Evolutionary conservation across 2,329 filamentous ascomycete species (phyloP), one percentile per base, ranked within the genome.

Genomic region (Thyridium curvatum): DNA sequence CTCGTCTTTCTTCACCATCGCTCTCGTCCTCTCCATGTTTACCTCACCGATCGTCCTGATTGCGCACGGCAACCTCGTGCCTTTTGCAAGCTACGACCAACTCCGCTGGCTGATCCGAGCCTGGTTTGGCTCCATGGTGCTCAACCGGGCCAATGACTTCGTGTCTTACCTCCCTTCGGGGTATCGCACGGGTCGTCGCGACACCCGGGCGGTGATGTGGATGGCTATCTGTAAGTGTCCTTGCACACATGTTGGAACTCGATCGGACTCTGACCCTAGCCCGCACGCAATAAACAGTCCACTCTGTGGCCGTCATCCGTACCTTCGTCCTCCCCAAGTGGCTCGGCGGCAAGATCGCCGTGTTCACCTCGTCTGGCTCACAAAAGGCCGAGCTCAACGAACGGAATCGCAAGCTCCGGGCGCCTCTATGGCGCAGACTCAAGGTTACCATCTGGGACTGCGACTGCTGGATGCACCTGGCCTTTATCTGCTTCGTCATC

Each of bases 281-380:
- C 0, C 57, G 59, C 4, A 46, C 59, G 47, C n/a, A n/a, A n/a
- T n/a, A 26, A 26, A 6, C 21, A 26, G 21, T 26, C 21, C 21
- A 77, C 42, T 71, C 72, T 1, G 62, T 77, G 12, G 74, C 69
- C 48, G 67, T 80, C 35, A 56, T 79, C 37, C 72, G 73, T 2
- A 68, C 74, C 1, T 80, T 80, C 50, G 47, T 79, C n/a, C 62
- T 80, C 3, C 76, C 76, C 13, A 67, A 52, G 3, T 79, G 75
- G 75, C 69, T 81, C 13, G 78, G 77, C 9, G 77, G 75, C 14
- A 64, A 74, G 50, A 56, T 68, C 0, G 69, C 74, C 52, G 74
- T 71, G 18, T 82, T 82, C 61, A 75, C 74, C 48, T 69, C 77
- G 0, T 77, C 77, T 1, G 77, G 77, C 8, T 77, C 73, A 8